These are phyloP conservation scores for Ceratobasidium papillatum DNA, from an alignment of 1,284 basidiomycete genomes.

Conservation along the genomic window DNA sequence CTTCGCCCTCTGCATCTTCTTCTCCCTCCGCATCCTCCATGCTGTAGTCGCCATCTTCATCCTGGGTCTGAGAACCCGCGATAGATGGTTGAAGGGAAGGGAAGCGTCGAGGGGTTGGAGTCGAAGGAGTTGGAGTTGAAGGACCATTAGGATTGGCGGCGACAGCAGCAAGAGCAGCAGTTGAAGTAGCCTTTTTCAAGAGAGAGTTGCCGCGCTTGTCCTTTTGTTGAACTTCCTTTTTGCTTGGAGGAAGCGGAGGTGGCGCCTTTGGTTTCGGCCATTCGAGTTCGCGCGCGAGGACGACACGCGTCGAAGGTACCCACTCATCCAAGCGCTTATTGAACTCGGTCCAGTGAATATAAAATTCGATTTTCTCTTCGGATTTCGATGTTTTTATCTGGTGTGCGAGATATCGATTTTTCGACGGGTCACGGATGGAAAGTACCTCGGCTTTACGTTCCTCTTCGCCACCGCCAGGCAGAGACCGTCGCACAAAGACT, in stretches of 20 bases:
- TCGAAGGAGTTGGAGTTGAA: slow-evolving; percentile 37
- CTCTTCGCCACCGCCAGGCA: slow-evolving; percentile 75
- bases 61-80: slow-evolving; percentile 48
- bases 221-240: slow-evolving; percentile 57
- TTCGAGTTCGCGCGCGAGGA: slow-evolving; percentile 87
- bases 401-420: slow-evolving; percentile 61
- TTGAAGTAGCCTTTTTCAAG: slow-evolving; percentile 52
- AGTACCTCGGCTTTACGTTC: slow-evolving; percentile 93
- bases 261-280: slow-evolving; percentile 91
- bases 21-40: slow-evolving; percentile 47
- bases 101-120: slow-evolving; percentile 27
- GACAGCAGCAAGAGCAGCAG: slow-evolving; percentile 37
- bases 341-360: slow-evolving; percentile 97
- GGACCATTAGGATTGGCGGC: slow-evolving; percentile 22
- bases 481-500: slow-evolving; percentile 85
- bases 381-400: slow-evolving; percentile 59
- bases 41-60: slow-evolving; percentile 57
- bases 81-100: slow-evolving; percentile 38
- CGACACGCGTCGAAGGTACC: slow-evolving; percentile 89
- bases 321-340: slow-evolving; percentile 99
- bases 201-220: slow-evolving; percentile 48
- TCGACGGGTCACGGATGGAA: slow-evolving; percentile 86
- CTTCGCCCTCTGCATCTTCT: slow-evolving; percentile 54
- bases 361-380: slow-evolving; percentile 89
- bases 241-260: slow-evolving; percentile 52